A percentile compares a stretch with the other conserved stretches of the same genome.
Conservation (phyloP, 768 basidiomycete species). For the Kwoniella sp. region DNA sequence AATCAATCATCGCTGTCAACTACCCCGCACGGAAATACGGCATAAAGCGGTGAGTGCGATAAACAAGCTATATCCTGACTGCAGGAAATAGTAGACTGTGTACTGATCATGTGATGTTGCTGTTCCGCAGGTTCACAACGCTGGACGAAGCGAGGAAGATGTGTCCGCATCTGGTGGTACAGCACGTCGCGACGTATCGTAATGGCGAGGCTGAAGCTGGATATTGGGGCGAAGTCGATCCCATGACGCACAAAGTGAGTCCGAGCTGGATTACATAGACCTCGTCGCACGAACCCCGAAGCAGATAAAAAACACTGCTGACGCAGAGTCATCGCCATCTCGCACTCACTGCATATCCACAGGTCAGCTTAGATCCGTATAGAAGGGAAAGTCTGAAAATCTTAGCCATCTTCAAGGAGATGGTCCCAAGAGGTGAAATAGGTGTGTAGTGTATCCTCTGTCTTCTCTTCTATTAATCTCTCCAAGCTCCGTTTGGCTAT, state of each 20-base stretch:
- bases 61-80: too few relatives aligned
- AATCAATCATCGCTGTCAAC: slow-evolving; percentile 80
- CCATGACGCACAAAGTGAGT: slow-evolving; percentile 86
- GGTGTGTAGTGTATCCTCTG: too few relatives aligned
- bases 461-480: background rate
- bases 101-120: background rate
- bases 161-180: slow-evolving; percentile 79
- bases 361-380: slow-evolving; percentile 93
- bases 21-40: slow-evolving; percentile 91
- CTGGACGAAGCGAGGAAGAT: slow-evolving; percentile 72
- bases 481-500: too few relatives aligned
- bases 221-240: slow-evolving; percentile 88
- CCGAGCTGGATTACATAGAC: too few relatives aligned
- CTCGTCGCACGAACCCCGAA: too few relatives aligned
- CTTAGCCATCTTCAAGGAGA: slow-evolving; percentile 75
- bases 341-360: background rate
- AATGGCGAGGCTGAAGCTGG: slow-evolving; percentile 67
- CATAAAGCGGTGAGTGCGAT: slow-evolving; percentile 89
- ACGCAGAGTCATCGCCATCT: too few relatives aligned
- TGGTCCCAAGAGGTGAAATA: slow-evolving; percentile 75
- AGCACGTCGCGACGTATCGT: slow-evolving; percentile 93
- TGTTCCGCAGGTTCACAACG: slow-evolving; percentile 25
- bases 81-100: too few relatives aligned
- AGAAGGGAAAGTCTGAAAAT: slow-evolving; percentile 87
- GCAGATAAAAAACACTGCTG: too few relatives aligned